Evolutionary conservation across 2,329 filamentous ascomycete species (phyloP), one percentile per base, ranked within the genome.

Genomic region (Stachybotrys echinatus): DNA sequence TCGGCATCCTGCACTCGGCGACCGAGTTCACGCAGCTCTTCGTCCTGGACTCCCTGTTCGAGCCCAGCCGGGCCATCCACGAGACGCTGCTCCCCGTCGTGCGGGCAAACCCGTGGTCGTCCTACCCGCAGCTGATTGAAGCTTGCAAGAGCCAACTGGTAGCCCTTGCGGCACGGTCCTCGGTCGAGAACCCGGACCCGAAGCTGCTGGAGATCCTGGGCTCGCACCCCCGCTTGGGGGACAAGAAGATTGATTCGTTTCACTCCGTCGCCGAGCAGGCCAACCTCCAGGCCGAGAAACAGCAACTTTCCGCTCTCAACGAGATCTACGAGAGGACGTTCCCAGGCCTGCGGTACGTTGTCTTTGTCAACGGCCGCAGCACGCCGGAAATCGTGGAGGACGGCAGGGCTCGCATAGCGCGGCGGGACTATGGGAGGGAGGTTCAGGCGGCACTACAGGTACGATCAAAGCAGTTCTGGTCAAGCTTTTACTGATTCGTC

Each of bases 321-420:
- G 69, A 68, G 12, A 81, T 88, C 67, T 96, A 96, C 64, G 92
- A 96, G 67, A 73, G 72, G n/a, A 76, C 61, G 50, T 96, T 92
- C 66, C 89, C 90, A 0, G 89, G 92, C 0, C 66, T 96, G 63
- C 78, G 87, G 68, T 96, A 95, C 73, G 89, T 96, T 62, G 88
- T 92, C 18, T 96, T 96, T 65, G 92, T 96, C 50, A 92, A 95
- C 65, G 90, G 89, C 1, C 79, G 92, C 44, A 77, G 81, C 39
- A 76, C 90, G 50, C 76, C 80, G 2, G 80, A 81, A 53, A 86
- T 96, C 49, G 89, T 96, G 85, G 75, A 81, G 54, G 85, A 96
- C 60, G 95, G 96, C 88, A 79, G 79, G 54, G 65, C 70, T 48
- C 77, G 92, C 48, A 95, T 96, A 61, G 79, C 76, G 17, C 73